phyloP scores from a whole-genome alignment of 176 grass and related monocot genomes.

The Olyra latifolia region DNA sequence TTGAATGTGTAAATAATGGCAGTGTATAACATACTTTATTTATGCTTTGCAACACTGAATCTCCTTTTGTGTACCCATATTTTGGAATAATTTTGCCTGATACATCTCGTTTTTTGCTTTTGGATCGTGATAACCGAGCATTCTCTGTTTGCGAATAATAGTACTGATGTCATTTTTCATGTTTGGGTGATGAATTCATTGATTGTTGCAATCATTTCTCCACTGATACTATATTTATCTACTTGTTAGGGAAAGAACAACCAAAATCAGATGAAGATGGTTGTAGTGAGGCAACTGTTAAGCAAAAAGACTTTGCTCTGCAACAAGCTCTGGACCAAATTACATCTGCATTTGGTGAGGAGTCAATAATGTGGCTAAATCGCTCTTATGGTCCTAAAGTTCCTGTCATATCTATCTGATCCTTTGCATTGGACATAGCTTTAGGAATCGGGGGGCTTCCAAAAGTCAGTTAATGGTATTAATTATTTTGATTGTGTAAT shows the following conservation, averaged over 20 bases:
- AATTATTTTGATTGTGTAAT: background rate
- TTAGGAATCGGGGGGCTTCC: slow-evolving; percentile 66
- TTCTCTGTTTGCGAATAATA: background rate
- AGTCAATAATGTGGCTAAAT: slow-evolving; percentile 64
- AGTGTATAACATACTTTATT: background rate
- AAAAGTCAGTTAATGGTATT: slow-evolving; percentile 34
- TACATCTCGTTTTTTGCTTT: background rate
- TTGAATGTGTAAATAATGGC: background rate
- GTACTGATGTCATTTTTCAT: background rate
- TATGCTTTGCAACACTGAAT: background rate
- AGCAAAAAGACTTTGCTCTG: slow-evolving; percentile 41
- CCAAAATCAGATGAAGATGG: slow-evolving; percentile 31
- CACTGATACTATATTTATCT: background rate
- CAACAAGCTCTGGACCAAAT: slow-evolving; percentile 65
- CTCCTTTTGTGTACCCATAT: background rate
- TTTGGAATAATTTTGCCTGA: background rate
- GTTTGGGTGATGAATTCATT: background rate
- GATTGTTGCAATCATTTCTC: background rate
- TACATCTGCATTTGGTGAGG: slow-evolving; percentile 50
- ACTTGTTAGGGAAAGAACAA: slow-evolving; percentile 25
- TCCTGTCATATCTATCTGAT: slow-evolving; percentile 58
- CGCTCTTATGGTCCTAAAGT: slow-evolving; percentile 31
- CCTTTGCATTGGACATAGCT: slow-evolving; percentile 58
- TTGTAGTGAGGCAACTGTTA: slow-evolving; percentile 17
- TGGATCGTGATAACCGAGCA: background rate